Base-by-base conservation (phyloP, 495 filamentous ascomycete species). In the Friedmanniomyces endolithicus region DNA sequence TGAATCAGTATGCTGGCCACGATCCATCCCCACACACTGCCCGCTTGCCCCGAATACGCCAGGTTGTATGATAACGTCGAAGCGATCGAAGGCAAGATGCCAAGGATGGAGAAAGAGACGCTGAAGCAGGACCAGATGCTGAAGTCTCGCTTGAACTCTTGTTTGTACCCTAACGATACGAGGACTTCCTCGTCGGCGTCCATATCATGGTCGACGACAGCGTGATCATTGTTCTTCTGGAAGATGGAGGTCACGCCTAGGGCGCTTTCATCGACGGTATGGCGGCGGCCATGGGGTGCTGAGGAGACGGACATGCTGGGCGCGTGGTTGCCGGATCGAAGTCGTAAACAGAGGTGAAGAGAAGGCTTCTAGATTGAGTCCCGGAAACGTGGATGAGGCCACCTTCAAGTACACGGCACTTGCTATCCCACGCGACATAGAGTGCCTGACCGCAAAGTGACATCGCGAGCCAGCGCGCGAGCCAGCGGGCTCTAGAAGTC, bases 131-230 rank as follows among this genome's bases (percentile, higher is more conserved):
- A 48, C 53, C 53, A 55, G 41, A 55, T 55, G 45, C 24, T 48
- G 45, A 55, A 55, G 53, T 55, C 53, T 1, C 51, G 41, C 45
- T 49, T 55, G 53, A 55, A 54, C 22, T 55, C 53, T 31, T 55
- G 53, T 29, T 55, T 55, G 53, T 55, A 55, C 9, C 53, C 53
- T 6, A 55, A 19, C 6, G 53, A 43, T 1, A 49, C 43, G 19
- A 55, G 24, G 14, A 55, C 33, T 19, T 39, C 3, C 45, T 55
- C 53, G 20, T 55, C 53, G 31, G 43, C 53, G 25, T 55, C 53
- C 6, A 49, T 1, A 1, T 48, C 44, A 22, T 55, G 53, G 34
- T 55, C 53, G 8, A 55, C 44, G 16, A 55, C 53, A 11, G 53
- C 53, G 27, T 55, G 43, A 11, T 55, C 53, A 17, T 55, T 23